phyloP scores from a whole-genome alignment of 192 early-diverging fungal species.

The Chytriomyces hyalinus region DNA sequence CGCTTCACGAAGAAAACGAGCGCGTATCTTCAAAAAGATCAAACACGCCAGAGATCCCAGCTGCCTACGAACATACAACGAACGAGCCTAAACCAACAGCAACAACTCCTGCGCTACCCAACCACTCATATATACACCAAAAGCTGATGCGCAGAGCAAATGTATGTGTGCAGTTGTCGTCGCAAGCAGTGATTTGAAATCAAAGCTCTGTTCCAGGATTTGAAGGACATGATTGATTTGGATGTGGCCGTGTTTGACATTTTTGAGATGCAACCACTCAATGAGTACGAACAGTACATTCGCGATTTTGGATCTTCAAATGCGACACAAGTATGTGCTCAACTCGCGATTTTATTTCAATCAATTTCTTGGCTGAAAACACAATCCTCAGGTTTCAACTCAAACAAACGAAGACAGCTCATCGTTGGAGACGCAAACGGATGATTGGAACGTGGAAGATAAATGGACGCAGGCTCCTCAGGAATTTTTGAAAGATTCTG shows the following conservation, averaged over 20 bases:
- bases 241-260: slow-evolving; percentile 53
- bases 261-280: slow-evolving; percentile 56
- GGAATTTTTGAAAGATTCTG: slow-evolving; percentile 42
- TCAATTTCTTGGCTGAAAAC: background rate
- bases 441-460: slow-evolving; percentile 49
- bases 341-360: background rate
- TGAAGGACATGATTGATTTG: slow-evolving; percentile 48
- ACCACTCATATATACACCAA: slow-evolving; percentile 15
- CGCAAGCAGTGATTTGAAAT: background rate
- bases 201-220: slow-evolving; percentile 39
- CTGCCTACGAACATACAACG: too few species aligned
- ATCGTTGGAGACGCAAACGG: slow-evolving; percentile 50
- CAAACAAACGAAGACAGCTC: slow-evolving; percentile 52
- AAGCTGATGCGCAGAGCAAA: slow-evolving; percentile 35
- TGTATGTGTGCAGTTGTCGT: background rate
- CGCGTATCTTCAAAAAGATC: slow-evolving; percentile 39
- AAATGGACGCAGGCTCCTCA: slow-evolving; percentile 56
- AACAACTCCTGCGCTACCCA: slow-evolving; percentile 29
- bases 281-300: slow-evolving; percentile 62
- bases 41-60: too few species aligned
- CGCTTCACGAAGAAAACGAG: slow-evolving; percentile 52
- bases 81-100: background rate
- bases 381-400: slow-evolving; percentile 38
- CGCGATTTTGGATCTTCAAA: slow-evolving; percentile 54
- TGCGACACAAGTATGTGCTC: slow-evolving; percentile 41